Evolutionary conservation across 2,329 filamentous ascomycete species (phyloP).

Genomic region (Pseudocercospora eumusae): DNA sequence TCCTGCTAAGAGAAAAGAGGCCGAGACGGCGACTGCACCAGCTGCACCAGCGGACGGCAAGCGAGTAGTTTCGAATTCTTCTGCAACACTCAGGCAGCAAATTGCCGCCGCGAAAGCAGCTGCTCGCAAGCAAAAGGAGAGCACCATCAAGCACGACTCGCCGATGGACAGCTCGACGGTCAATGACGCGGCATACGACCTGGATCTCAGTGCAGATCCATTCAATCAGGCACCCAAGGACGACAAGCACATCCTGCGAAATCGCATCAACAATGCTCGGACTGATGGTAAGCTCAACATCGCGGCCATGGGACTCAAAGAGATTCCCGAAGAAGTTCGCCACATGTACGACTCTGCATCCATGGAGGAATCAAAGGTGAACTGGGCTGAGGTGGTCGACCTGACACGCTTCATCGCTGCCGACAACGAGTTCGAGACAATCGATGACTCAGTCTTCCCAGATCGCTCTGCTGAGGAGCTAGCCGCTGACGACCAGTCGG

Average conservation of each 20-base stretch:
- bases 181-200: slow-evolving; percentile 52
- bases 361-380: slow-evolving; percentile 62
- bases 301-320: slow-evolving; percentile 74
- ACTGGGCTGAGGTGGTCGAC: slow-evolving; percentile 92
- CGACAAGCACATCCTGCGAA: slow-evolving; percentile 67
- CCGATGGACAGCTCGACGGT: slow-evolving; percentile 19
- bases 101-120: slow-evolving; percentile 92
- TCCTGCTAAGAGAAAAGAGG: slow-evolving; percentile 16
- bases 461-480: slow-evolving; percentile 60
- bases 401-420: slow-evolving; percentile 80
- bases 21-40: slow-evolving; percentile 1
- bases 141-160: slow-evolving; percentile 28
- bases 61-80: slow-evolving; percentile 55
- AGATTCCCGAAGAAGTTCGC: slow-evolving; percentile 79
- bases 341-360: slow-evolving; percentile 85
- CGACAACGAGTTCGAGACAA: slow-evolving; percentile 78
- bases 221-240: slow-evolving; percentile 68
- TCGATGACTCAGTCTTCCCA: slow-evolving; percentile 77
- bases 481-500: slow-evolving; percentile 65
- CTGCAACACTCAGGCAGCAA: slow-evolving; percentile 78
- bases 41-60: slow-evolving; percentile 19
- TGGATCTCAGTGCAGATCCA: slow-evolving; percentile 64
- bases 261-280: slow-evolving; percentile 71
- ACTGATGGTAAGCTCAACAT: slow-evolving; percentile 84
- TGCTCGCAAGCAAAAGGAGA: slow-evolving; percentile 45